These are phyloP conservation scores for Neurospora sp. DNA, from an alignment of 495 filamentous ascomycete species.

Conservation along the genomic window DNA sequence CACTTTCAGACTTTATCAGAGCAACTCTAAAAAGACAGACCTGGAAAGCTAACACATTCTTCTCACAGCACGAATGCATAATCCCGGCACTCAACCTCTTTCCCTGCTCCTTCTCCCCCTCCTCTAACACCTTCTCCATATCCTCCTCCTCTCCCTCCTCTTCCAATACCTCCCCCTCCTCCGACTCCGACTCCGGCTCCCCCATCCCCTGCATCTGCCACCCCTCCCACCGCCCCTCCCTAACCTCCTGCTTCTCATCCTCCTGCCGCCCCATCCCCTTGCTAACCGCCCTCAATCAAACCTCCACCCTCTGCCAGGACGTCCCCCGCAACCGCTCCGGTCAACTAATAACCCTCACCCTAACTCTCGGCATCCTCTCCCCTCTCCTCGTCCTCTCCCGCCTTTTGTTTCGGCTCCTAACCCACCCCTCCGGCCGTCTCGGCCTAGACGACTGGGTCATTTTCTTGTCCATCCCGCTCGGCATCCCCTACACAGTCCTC, in stretches of 20 bases:
- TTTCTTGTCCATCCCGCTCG: background rate
- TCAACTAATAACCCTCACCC: background rate
- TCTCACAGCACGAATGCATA: background rate
- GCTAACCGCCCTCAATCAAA: background rate
- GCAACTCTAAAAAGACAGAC: background rate
- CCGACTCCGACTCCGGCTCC: background rate
- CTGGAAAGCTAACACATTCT: background rate
- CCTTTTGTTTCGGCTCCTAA: background rate
- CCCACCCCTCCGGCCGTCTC: background rate
- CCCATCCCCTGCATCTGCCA: background rate
- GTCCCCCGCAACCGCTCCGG: background rate
- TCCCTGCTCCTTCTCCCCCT: background rate
- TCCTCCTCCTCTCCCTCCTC: background rate
- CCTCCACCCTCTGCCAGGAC: background rate
- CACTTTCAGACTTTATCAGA: too few relatives aligned
- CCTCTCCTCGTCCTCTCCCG: background rate
- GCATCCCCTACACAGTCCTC: background rate
- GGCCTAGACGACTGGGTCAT: background rate
- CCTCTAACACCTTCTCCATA: background rate
- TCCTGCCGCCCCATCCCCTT: background rate
- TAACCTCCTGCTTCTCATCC: background rate
- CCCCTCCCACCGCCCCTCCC: background rate
- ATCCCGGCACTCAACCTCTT: background rate
- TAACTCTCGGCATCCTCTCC: background rate
- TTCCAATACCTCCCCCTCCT: background rate